Percentiles rank a stretch among this genome's conserved stretches.
Conservation (phyloP, 208 protist species). For the Leishmania mexicana region DNA sequence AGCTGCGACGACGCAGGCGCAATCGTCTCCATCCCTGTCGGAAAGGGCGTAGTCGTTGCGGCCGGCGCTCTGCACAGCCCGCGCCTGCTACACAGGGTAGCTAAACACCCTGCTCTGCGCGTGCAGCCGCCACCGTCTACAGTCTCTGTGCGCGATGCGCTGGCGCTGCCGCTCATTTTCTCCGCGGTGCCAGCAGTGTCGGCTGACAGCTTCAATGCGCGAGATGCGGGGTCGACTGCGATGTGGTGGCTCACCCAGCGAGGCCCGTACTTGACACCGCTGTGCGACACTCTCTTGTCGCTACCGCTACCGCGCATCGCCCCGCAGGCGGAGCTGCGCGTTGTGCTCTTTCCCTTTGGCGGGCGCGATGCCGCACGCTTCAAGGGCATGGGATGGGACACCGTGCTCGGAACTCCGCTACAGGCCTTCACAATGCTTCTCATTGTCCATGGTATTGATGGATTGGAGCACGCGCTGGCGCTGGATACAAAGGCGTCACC, state of each 20-base stretch:
- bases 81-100: slow-evolving; percentile 39
- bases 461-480: slow-evolving; percentile 20
- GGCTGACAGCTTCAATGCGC: slow-evolving; percentile 49
- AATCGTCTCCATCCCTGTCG: slow-evolving; percentile 9
- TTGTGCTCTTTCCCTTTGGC: slow-evolving; percentile 69
- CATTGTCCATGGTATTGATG: slow-evolving; percentile 45
- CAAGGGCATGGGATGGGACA: slow-evolving; percentile 65
- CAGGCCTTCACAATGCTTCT: slow-evolving; percentile 72
- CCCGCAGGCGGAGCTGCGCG: slow-evolving; percentile 45
- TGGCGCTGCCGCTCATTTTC: slow-evolving; percentile 69
- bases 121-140: background rate
- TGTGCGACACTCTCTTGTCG: slow-evolving; percentile 56
- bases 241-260: slow-evolving; percentile 53
- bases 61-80: slow-evolving; percentile 57
- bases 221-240: slow-evolving; percentile 27
- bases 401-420: slow-evolving; percentile 50
- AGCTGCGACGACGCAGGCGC: slow-evolving; percentile 1
- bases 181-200: slow-evolving; percentile 41
- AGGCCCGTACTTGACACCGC: slow-evolving; percentile 49
- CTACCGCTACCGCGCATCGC: slow-evolving; percentile 44
- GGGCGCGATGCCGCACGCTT: slow-evolving; percentile 57
- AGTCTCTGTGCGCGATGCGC: slow-evolving; percentile 48
- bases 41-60: slow-evolving; percentile 56
- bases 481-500: slow-evolving; percentile 3
- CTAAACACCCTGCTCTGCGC: background rate